Conservation (phyloP, 2,329 filamentous ascomycete genomes). For the Sclerotinia nivalis region DNA sequence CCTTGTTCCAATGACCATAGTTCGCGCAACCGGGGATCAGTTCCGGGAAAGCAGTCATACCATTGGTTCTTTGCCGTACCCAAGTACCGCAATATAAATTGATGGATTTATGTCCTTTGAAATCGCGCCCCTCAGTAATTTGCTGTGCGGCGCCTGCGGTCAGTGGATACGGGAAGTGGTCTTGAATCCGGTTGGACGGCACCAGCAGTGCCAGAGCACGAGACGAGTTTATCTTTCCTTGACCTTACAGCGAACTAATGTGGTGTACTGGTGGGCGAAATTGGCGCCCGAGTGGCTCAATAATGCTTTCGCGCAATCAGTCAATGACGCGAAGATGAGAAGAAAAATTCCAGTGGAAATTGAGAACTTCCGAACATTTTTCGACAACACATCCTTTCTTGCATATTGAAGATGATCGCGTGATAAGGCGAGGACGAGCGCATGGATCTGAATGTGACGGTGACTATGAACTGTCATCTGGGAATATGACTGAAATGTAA, state of each 20-base stretch:
- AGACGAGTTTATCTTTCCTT: not conserved
- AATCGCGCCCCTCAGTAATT: not conserved
- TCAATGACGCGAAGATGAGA: slow-evolving; percentile 1
- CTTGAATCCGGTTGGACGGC: slow-evolving; percentile 14
- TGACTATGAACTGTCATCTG: not conserved
- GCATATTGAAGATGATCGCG: not conserved
- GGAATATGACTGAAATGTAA: not conserved
- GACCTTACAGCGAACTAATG: slow-evolving; percentile 15
- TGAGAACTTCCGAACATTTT: not conserved
- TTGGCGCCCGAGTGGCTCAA: slow-evolving; percentile 10
- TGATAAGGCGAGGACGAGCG: not conserved
- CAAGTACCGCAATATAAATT: slow-evolving; percentile 6
- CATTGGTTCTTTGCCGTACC: not conserved
- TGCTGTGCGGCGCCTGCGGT: not conserved
- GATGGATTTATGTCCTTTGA: not conserved
- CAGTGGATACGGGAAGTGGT: not conserved
- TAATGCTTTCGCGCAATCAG: not conserved
- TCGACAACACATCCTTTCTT: slow-evolving; percentile 8
- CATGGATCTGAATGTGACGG: not conserved
- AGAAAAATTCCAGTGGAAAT: not conserved
- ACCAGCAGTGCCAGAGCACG: not conserved
- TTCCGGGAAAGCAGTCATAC: not conserved
- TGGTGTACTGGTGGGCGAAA: slow-evolving; percentile 15
- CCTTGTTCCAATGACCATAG: not conserved
- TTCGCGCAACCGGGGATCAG: not conserved